These are phyloP conservation scores for Tagetes patula DNA, from an alignment of 129 eudicot genomes.

Conservation along the genomic window DNA sequence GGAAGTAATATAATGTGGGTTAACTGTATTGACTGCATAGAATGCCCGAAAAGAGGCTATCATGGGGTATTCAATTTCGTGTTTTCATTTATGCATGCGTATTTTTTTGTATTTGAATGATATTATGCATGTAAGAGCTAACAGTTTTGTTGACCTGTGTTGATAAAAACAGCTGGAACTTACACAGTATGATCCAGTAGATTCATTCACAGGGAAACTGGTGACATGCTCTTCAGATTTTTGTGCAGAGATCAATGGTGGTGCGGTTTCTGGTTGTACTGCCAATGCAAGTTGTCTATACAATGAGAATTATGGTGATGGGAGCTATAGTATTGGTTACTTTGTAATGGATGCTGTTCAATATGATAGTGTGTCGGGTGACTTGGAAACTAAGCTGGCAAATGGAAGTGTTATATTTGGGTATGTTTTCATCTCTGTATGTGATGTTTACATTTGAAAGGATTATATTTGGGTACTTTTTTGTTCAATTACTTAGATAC, in stretches of 20 bases:
- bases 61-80: slow-evolving; percentile 39
- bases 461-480: background rate
- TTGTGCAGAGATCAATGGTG: slow-evolving; percentile 67
- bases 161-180: slow-evolving; percentile 70
- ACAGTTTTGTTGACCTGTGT: slow-evolving; percentile 19
- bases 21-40: slow-evolving; percentile 46
- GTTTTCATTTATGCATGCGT: background rate
- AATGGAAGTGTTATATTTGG: slow-evolving; percentile 95
- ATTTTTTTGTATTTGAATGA: background rate
- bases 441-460: background rate
- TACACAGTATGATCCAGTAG: slow-evolving; percentile 65
- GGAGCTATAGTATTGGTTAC: slow-evolving; percentile 80
- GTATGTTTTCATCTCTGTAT: slow-evolving; percentile 37
- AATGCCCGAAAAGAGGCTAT: slow-evolving; percentile 49
- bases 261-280: slow-evolving; percentile 54
- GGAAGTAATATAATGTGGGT: slow-evolving; percentile 63
- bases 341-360: slow-evolving; percentile 76
- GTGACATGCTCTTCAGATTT: slow-evolving; percentile 63
- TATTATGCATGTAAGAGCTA: slow-evolving; percentile 21
- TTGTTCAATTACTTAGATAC: slow-evolving; percentile 18
- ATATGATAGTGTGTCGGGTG: slow-evolving; percentile 88
- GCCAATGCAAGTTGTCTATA: slow-evolving; percentile 63
- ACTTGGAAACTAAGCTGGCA: slow-evolving; percentile 68
- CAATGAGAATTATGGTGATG: slow-evolving; percentile 85
- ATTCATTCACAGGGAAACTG: slow-evolving; percentile 60